Evolutionary conservation across 345 rosid genomes (phyloP).

Genomic region (Geranium rotundifolium): DNA sequence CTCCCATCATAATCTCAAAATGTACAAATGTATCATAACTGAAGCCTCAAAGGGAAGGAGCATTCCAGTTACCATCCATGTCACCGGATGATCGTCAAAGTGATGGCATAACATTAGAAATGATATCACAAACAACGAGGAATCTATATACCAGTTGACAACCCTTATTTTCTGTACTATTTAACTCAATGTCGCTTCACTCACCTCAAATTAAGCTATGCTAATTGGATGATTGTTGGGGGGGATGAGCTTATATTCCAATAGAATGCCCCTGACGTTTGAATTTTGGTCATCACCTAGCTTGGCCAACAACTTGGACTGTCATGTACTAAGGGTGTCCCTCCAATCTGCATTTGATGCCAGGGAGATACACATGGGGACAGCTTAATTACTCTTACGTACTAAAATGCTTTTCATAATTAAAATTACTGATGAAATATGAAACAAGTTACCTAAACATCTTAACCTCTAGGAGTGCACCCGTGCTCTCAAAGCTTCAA

Average conservation of each 20-base stretch:
- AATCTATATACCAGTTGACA: slow-evolving; percentile 11
- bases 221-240: slow-evolving; percentile 7
- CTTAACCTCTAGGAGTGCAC: slow-evolving; percentile 9
- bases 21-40: background rate
- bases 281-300: no score
- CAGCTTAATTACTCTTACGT: no score
- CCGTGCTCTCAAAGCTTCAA: slow-evolving; percentile 52
- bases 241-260: background rate
- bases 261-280: no score
- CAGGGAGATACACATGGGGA: no score
- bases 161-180: slow-evolving; percentile 4
- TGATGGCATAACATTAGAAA: background rate
- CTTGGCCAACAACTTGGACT: no score
- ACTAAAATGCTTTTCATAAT: no score
- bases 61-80: background rate
- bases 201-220: slow-evolving; percentile 10
- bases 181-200: slow-evolving; percentile 11
- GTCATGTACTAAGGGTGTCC: no score
- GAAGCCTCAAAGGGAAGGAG: background rate
- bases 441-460: slow-evolving; percentile 4
- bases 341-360: no score
- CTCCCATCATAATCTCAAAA: slow-evolving; percentile 1
- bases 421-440: background rate
- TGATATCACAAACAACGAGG: background rate
- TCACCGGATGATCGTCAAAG: background rate